Evolutionary conservation across 1,284 basidiomycete genomes (phyloP), one percentile per base, ranked within the genome.

Genomic region (Chondrostereum purpureum): DNA sequence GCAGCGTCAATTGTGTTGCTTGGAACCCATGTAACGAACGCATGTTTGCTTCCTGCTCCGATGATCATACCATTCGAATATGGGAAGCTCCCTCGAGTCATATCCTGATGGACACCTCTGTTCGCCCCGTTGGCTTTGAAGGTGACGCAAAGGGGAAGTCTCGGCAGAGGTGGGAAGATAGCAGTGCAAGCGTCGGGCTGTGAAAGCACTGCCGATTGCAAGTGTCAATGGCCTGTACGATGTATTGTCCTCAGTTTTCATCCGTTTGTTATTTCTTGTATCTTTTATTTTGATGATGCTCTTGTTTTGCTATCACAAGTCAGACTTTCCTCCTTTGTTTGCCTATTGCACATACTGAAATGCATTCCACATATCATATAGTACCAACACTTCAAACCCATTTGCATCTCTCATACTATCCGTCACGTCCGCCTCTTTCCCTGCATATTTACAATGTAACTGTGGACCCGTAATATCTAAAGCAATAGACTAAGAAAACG

Each of bases 1-100:
- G 92, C 31, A 88, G 86, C 48, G 94, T 99, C 49, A 99, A 98
- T 63, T 85, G 87, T 14, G 93, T 99, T 8, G 88, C 92, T 12
- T 99, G 96, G 96, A 95, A 97, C 64, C 92, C 92, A 18, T 74
- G 72, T 49, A 83, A 89, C 51, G 76, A 83, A 54, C 77, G 79
- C 48, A 89, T 98, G 77, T 95, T 99, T 66, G 95, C 95, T 20
- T 89, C 87, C 33, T 93, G 91, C 63, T 91, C 89, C 41, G 92
- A 95, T 62, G 92, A 95, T 65, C 67, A 68, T 46, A 88, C 84
- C 3, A 80, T 95, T 58, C 82, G 88, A 48, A 82, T 90, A 71
- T 90, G 87, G 88, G 86, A 88, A 62, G 73, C 83, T 31, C 69
- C 76, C 22, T 68, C 72, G 3, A 54, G 62, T 14, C 64, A 64